Base-by-base conservation (phyloP, 2,329 filamentous ascomycete species). In the Chaetothyriales sp. region DNA sequence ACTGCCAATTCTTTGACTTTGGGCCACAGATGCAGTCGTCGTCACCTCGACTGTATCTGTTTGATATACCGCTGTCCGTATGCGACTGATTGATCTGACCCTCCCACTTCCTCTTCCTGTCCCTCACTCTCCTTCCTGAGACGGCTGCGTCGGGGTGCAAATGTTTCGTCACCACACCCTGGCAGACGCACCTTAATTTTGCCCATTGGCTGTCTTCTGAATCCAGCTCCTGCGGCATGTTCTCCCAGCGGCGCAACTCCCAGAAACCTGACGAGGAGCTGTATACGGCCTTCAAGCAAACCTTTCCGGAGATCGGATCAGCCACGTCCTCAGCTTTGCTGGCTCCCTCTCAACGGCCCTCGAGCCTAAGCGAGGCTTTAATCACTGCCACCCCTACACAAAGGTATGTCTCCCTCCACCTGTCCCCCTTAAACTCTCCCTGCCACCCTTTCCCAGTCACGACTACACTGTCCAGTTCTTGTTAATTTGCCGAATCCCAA, bases 251-350 rank as follows among this genome's bases (percentile, higher is more conserved):
- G 70, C 85, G 78, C 63, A 87, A 79, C 66, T 81, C 84, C 51
- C 85, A 88, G 68, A 94, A 94, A 72, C 88, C 88, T 51, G 81
- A 80, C 66, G 84, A 89, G 64, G 86, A 89, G 62, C 76, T 95
- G 63, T 81, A 92, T 65, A 81, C 81, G 68, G 81, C 80, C 66
- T 95, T 95, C 70, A 85, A 85, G 66, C 79, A 86, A 62, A 81
- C 79, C 59, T 95, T 94, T 63, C 84, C 86, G 46, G 80, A 89
- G 61, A 73, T 93, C 55, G 71, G 76, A 51, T 70, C 76, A 49
- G 72, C 75, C 52, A 71, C 71, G 51, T 61, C 68, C 59, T 62
- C 73, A 49, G 66, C 74, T 61, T 61, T 71, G 59, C 60, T 65
- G 59, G 62, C 69, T 62, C 62, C 69, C 57, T 57, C 58, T 52